Evolutionary conservation across 768 basidiomycete genomes (phyloP), one percentile per base, ranked within the genome.

Genomic region (Cyclocybe aegerita): DNA sequence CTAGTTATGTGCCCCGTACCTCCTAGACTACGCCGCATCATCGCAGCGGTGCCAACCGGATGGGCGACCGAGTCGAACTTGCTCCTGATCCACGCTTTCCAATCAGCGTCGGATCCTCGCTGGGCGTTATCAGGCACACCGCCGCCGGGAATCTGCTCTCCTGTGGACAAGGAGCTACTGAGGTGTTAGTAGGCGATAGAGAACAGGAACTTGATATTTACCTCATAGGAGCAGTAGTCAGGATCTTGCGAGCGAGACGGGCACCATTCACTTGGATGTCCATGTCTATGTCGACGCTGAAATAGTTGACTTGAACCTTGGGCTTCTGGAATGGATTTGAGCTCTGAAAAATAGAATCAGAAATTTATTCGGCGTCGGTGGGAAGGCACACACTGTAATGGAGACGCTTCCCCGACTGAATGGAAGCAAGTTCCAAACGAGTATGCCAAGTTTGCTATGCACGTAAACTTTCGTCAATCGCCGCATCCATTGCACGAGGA

Each of bases 341-440:
- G 32, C 71, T 75, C 76, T 4, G 43, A 10, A 11, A 1, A 23
- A 29, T 33, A 16, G 16, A n/a, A 29, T 32, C 6, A 11, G 35
- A 23, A 23, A 50, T 16, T 16, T 7, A 51, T n/a, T n/a, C n/a
- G n/a, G n/a, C n/a, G n/a, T n/a, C n/a, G n/a, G n/a, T n/a, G n/a
- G n/a, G n/a, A 32, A 36, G 15, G 16, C 14, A 51, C 49, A 38
- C 37, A 79, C 78, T 6, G 64, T 73, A 56, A 81, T 75, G 43
- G 65, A 66, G 29, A 81, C 75, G n/a, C 58, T 71, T 6, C 81
- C 81, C 17, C 80, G 65, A 61, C 76, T 76, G 65, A 81, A 82
- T 1, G 80, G 80, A 4, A 83, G 69, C 12, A 83, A 69, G 46
- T 73, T 72, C 80, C 81, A 83, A 64, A 74, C 70, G 49, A 71